A percentile compares a stretch with the other conserved stretches of the same genome.
These are phyloP conservation scores for Podaxis sp. DNA, from an alignment of 768 basidiomycete species.

Conservation along the genomic window DNA sequence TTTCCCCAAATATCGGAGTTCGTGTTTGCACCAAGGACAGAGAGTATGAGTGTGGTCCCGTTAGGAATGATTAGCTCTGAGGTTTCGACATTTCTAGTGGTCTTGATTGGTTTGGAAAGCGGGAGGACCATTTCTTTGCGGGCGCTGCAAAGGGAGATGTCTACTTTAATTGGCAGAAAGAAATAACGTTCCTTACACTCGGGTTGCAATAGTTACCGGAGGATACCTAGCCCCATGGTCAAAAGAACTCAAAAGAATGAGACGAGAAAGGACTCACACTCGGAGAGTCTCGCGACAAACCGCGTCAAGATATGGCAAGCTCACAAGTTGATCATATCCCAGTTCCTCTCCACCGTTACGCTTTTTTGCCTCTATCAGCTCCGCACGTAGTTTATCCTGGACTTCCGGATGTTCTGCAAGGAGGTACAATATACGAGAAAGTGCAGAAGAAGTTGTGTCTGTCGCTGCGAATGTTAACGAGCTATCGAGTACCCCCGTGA, in stretches of 20 bases:
- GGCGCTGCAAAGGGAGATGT: conserved; percentile 6
- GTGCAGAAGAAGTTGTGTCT: conserved; percentile 40
- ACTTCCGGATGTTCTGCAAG: conserved; percentile 33
- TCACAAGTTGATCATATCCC: conserved; percentile 34
- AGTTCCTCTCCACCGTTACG: conserved; percentile 24
- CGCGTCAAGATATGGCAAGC: conserved; percentile 38
- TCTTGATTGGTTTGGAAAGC: conserved; percentile 40
- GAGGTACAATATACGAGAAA: conserved; percentile 31
- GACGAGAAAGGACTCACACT: conserved; percentile 22
- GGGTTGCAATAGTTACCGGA: conserved; percentile 19
- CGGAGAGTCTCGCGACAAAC: conserved; percentile 39
- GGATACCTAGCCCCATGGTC: conserved; percentile 18
- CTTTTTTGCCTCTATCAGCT: conserved; percentile 29
- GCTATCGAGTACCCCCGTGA: conserved; percentile 16
- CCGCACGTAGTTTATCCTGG: conserved; percentile 36
- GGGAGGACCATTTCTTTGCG: conserved; percentile 33
- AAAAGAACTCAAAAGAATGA: neutral
- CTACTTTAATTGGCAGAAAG: neutral
- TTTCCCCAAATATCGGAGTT: conserved; percentile 44
- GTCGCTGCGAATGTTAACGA: conserved; percentile 38
- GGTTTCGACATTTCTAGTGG: conserved; percentile 31
- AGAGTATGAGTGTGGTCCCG: conserved; percentile 36
- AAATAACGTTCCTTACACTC: conserved; percentile 22
- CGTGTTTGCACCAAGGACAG: conserved; percentile 36
- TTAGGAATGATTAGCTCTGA: conserved; percentile 33